Evolutionary conservation across 352 stramenopile genomes (phyloP), one percentile per base, ranked within the genome.

Genomic region (Pythium sp.): DNA sequence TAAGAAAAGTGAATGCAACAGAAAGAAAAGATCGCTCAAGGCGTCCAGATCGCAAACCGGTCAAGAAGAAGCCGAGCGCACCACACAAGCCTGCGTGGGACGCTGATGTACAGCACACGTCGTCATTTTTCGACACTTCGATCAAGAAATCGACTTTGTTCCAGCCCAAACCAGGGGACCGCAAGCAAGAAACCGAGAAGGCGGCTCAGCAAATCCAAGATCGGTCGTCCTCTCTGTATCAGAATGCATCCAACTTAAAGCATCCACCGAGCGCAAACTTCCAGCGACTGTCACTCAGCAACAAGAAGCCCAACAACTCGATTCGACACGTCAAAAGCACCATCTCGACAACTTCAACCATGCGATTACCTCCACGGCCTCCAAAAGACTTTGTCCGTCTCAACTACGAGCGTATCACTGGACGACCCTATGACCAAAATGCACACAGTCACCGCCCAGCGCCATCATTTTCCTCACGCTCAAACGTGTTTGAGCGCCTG

Each of bases 111-210:
- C 61, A 46, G 58, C 67, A 73, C 34, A 43, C 54, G 3, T 30
- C 65, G 14, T 70, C 64, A 12, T 38, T 90, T 22, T 91, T 91
- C 18, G 84, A 92, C 36, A 41, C 58, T 32, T 77, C 78, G 1
- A 71, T 92, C 15, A 87, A 81, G 58, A 89, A 84, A 59, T 72
- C 76, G 38, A 51, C 72, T 12, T 64, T 92, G 12, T 92, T 91
- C 53, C 76, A 83, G 56, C 64, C 82, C 5, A 65, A 68, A n/a
- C 64, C 77, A 0, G 74, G 79, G 0, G 78, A 87, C n/a, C 79
- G 76, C 9, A 74, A 41, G 41, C 72, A 70, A 24, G 73, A 86
- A 41, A 55, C 70, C 4, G 22, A 67, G 11, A 22, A 49, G 0
- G 67, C 83, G 30, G 58, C 62, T 7, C 43, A 73, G 24, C 3